phyloP scores from a whole-genome alignment of 495 filamentous ascomycete genomes.

The Achaetomiella virescens region DNA sequence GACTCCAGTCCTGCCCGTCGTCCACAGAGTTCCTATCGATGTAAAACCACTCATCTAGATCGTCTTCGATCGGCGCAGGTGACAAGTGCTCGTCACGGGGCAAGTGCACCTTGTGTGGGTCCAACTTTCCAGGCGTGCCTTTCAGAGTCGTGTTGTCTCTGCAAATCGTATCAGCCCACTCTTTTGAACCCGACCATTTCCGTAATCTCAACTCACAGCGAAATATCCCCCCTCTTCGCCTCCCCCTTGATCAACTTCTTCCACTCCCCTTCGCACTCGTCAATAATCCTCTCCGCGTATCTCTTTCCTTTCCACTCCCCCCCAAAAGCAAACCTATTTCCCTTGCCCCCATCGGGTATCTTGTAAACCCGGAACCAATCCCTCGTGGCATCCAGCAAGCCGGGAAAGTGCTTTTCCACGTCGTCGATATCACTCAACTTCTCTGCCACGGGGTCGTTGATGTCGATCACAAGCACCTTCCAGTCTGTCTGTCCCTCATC shows the following conservation, averaged over 20 bases:
- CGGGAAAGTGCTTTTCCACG: slow-evolving; percentile 23
- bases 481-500: slow-evolving; percentile 34
- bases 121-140: slow-evolving; percentile 20
- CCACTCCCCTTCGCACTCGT: slow-evolving; percentile 18
- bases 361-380: slow-evolving; percentile 28
- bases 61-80: slow-evolving; percentile 15
- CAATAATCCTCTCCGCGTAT: slow-evolving; percentile 17
- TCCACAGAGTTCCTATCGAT: slow-evolving; percentile 2
- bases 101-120: slow-evolving; percentile 16
- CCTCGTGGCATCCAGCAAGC: slow-evolving; percentile 21
- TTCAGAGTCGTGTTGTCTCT: slow-evolving; percentile 23
- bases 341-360: slow-evolving; percentile 15
- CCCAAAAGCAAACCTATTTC: slow-evolving; percentile 16
- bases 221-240: slow-evolving; percentile 8
- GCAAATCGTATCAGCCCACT: background rate
- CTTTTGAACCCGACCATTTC: background rate
- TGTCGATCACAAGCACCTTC: slow-evolving; percentile 30
- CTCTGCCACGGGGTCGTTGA: slow-evolving; percentile 19
- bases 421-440: slow-evolving; percentile 25
- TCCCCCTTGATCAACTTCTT: slow-evolving; percentile 18
- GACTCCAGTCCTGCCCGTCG: background rate
- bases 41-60: slow-evolving; percentile 18
- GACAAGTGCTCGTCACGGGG: slow-evolving; percentile 19
- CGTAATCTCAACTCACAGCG: slow-evolving; percentile 8
- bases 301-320: slow-evolving; percentile 12